A percentile compares a stretch with the other conserved stretches of the same genome.
These are phyloP conservation scores for Raphanus sativus DNA, from an alignment of 345 rosid genomes.

Conservation along the genomic window DNA sequence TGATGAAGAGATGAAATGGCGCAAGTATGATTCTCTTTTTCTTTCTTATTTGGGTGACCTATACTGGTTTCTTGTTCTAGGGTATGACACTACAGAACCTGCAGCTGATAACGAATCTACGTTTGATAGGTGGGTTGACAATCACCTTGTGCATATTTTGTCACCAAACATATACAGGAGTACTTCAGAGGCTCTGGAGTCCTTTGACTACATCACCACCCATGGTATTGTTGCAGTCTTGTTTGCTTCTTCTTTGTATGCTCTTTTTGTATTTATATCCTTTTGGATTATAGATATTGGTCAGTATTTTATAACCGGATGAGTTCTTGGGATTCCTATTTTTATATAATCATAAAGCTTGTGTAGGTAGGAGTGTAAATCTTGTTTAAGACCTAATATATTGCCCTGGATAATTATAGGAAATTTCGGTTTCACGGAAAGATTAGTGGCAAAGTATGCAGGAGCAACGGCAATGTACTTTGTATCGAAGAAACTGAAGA, in stretches of 20 bases:
- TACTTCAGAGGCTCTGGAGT: conserved; percentile 80
- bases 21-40: conserved; percentile 47
- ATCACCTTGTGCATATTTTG: conserved; percentile 85
- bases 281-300: neutral
- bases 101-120: conserved; percentile 13
- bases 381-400: neutral
- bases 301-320: neutral
- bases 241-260: neutral
- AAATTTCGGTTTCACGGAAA: conserved; percentile 80
- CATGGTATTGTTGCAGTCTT: conserved; percentile 53
- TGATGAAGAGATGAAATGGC: conserved; percentile 85
- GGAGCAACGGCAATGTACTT: conserved; percentile 95
- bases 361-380: neutral
- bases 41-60: neutral
- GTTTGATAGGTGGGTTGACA: conserved; percentile 82
- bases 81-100: neutral
- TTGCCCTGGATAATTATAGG: conserved; percentile 48
- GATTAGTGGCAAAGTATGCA: conserved; percentile 77
- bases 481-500: conserved; percentile 89
- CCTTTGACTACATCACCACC: conserved; percentile 83
- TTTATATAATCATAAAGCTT: neutral
- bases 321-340: neutral
- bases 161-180: conserved; percentile 89
- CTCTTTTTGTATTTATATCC: neutral
- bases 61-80: neutral